These are phyloP conservation scores for Aspergillus novofumigatus DNA, from an alignment of 2,329 filamentous ascomycete genomes.

Conservation along the genomic window DNA sequence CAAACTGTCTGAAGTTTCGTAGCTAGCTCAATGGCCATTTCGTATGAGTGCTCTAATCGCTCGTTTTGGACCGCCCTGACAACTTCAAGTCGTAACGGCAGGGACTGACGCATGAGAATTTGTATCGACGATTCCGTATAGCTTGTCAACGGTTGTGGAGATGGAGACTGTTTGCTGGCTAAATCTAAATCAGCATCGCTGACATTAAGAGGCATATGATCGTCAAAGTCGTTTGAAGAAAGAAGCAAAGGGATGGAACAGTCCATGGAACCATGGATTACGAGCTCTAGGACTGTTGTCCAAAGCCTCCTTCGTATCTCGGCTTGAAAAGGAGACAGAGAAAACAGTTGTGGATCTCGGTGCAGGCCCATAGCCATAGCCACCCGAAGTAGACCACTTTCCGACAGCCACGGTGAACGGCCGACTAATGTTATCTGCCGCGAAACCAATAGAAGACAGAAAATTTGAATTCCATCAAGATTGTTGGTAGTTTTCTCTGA, in stretches of 20 bases:
- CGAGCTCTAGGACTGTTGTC: slow-evolving; percentile 16
- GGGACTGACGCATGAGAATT: background rate
- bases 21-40: slow-evolving; percentile 1
- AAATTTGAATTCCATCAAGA: too few species aligned
- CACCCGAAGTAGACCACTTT: slow-evolving; percentile 17
- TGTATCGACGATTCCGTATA: slow-evolving; percentile 1
- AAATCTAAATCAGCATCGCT: too few species aligned
- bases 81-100: background rate
- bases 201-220: slow-evolving; percentile 17
- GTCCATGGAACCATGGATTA: slow-evolving; percentile 12
- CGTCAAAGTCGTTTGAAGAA: slow-evolving; percentile 3
- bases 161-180: too few species aligned
- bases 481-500: too few species aligned
- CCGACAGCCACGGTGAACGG: slow-evolving; percentile 15
- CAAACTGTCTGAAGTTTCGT: background rate
- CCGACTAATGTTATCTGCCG: slow-evolving; percentile 13
- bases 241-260: slow-evolving; percentile 6
- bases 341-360: slow-evolving; percentile 21
- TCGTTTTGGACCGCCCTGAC: background rate
- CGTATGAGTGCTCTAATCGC: slow-evolving; percentile 1
- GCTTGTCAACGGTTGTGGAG: too few species aligned
- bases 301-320: slow-evolving; percentile 15
- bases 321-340: slow-evolving; percentile 12
- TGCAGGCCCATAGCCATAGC: slow-evolving; percentile 30
- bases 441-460: too few species aligned